Percentiles rank a stretch among this genome's conserved stretches.
Conservation (phyloP, 2,329 filamentous ascomycete species). For the Ilyonectria mors-panacis region DNA sequence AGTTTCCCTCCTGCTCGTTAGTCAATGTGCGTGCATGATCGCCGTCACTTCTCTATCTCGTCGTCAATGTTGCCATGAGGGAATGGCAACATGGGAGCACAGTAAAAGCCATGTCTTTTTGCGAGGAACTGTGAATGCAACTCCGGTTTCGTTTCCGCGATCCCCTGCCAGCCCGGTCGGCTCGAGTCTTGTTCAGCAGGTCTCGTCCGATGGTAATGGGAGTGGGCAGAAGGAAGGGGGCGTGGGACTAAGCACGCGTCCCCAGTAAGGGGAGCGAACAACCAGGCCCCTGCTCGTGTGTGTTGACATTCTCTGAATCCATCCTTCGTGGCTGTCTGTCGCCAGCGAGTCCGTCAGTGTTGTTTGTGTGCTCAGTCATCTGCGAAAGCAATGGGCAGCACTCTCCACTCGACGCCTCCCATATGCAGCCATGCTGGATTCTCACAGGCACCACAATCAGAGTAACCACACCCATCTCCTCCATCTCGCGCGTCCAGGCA, state of each 20-base stretch:
- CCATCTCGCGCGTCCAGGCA: slow-evolving; percentile 21
- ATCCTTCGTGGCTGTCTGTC: slow-evolving; percentile 34
- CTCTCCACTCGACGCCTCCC: slow-evolving; percentile 25
- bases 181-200: slow-evolving; percentile 41
- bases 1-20: slow-evolving; percentile 27
- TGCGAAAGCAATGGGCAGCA: slow-evolving; percentile 26
- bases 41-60: slow-evolving; percentile 13
- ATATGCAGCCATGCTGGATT: slow-evolving; percentile 8
- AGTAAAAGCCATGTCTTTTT: slow-evolving; percentile 36
- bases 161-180: slow-evolving; percentile 41
- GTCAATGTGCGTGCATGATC: slow-evolving; percentile 21
- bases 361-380: slow-evolving; percentile 36
- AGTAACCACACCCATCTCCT: background rate
- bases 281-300: slow-evolving; percentile 30
- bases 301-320: slow-evolving; percentile 41
- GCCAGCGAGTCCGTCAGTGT: slow-evolving; percentile 24
- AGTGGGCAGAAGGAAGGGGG: slow-evolving; percentile 42
- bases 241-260: slow-evolving; percentile 39
- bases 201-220: slow-evolving; percentile 46
- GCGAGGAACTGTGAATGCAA: slow-evolving; percentile 35
- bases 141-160: slow-evolving; percentile 45
- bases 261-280: slow-evolving; percentile 41
- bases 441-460: slow-evolving; percentile 2
- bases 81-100: slow-evolving; percentile 38
- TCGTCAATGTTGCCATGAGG: slow-evolving; percentile 31